Conservation (phyloP, 371 early-diverging fungal species). For the Blakeslea trispora region DNA sequence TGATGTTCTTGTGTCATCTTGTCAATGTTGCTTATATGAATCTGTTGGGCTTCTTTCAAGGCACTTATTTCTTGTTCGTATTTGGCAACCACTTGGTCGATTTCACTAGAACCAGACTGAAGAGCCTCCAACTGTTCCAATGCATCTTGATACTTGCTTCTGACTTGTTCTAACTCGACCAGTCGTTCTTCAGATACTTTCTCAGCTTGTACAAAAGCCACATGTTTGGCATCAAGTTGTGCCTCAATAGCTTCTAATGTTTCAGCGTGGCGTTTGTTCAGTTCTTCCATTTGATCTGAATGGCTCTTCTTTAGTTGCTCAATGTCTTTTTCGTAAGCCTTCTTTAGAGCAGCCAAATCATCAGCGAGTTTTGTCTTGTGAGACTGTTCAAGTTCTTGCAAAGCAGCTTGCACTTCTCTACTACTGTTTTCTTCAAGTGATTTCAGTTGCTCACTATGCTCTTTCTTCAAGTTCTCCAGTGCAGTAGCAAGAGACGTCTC, state of each 20-base stretch:
- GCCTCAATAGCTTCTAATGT: neutral
- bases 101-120: constrained; percentile 16
- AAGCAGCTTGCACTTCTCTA: constrained; percentile 1
- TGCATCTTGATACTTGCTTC: constrained; percentile 11
- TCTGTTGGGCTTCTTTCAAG: constrained; percentile 2
- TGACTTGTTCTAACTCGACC: constrained; percentile 4
- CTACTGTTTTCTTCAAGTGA: constrained; percentile 4
- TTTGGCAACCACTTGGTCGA: constrained; percentile 11
- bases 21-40: neutral
- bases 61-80: constrained; percentile 18
- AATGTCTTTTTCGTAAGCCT: constrained; percentile 10
- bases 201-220: neutral
- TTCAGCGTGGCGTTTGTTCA: neutral
- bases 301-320: constrained; percentile 5
- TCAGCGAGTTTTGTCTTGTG: constrained; percentile 5
- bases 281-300: neutral
- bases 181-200: neutral
- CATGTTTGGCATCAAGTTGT: neutral
- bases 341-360: constrained; percentile 1
- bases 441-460: constrained; percentile 11
- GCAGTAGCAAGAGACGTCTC: constrained; percentile 8
- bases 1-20: constrained; percentile 9
- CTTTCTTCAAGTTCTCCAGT: constrained; percentile 16
- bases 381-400: constrained; percentile 5
- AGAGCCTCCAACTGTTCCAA: constrained; percentile 18